These are phyloP conservation scores for Populus deltoides DNA, from an alignment of 345 rosid species.

Conservation along the genomic window DNA sequence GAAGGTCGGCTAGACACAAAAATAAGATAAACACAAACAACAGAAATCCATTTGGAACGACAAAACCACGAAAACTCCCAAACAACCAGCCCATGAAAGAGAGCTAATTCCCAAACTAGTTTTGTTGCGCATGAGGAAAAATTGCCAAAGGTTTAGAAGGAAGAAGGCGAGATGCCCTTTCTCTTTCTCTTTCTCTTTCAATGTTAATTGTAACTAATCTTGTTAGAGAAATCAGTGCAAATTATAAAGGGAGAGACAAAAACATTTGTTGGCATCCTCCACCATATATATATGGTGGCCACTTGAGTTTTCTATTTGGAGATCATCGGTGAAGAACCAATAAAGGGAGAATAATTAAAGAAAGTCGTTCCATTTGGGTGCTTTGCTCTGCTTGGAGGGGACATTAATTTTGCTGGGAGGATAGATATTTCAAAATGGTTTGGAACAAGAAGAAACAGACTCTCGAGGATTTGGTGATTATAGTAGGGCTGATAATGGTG, in stretches of 20 bases:
- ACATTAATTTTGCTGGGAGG: not conserved
- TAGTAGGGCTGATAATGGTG: constrained; percentile 59
- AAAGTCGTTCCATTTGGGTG: not conserved
- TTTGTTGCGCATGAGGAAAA: not conserved
- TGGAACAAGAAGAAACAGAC: constrained; percentile 30
- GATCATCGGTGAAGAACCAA: not conserved
- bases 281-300: too few species aligned
- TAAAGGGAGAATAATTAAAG: not conserved
- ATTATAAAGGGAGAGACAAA: not conserved
- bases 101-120: not conserved
- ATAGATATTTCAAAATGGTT: constrained; percentile 14
- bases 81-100: not conserved
- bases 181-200: not conserved
- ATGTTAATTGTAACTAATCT: not conserved
- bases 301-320: not conserved
- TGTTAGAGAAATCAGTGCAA: not conserved
- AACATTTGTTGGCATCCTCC: not conserved
- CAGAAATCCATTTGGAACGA: not conserved
- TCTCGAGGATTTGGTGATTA: constrained; percentile 52
- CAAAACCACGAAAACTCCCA: not conserved
- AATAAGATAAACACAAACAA: not conserved
- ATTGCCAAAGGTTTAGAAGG: not conserved
- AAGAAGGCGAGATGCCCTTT: not conserved
- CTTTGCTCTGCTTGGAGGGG: not conserved
- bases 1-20: constrained; percentile 18